A percentile compares a stretch with the other conserved stretches of the same genome.
Evolutionary conservation across 164 flowering plant genomes (phyloP).

Genomic region (Warburgia ugandensis): DNA sequence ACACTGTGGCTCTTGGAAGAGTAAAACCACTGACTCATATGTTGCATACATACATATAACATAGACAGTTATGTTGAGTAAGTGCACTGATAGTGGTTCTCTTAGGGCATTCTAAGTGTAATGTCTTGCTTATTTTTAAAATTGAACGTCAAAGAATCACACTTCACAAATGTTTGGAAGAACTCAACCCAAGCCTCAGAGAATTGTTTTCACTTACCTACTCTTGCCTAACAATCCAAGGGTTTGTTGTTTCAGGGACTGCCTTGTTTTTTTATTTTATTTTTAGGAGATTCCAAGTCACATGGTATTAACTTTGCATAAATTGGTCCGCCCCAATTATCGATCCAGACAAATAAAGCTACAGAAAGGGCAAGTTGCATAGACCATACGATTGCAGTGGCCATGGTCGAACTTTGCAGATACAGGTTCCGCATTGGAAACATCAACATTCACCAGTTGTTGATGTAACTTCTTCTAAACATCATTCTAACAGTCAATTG

Average conservation of each 20-base stretch:
- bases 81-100: no score
- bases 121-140: no score
- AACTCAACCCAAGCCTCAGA: background rate
- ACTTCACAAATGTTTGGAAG: no score
- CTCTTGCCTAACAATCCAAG: conserved; percentile 95
- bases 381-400: conserved; percentile 87
- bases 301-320: conserved; percentile 88
- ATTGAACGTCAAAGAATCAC: no score
- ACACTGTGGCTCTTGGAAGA: no score
- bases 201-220: conserved; percentile 43
- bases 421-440: conserved; percentile 53
- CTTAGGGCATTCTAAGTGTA: no score
- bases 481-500: conserved; percentile 93
- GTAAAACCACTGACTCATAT: no score
- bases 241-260: conserved; percentile 46
- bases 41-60: no score
- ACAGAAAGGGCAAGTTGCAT: conserved; percentile 85
- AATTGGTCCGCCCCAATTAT: conserved; percentile 72
- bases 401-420: conserved; percentile 71
- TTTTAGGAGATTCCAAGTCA: conserved; percentile 65
- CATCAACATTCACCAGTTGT: conserved; percentile 88
- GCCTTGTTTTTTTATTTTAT: conserved; percentile 32
- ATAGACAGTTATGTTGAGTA: no score
- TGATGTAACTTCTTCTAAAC: conserved; percentile 91
- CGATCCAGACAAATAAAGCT: conserved; percentile 68